A percentile compares a stretch with the other conserved stretches of the same genome.
These are phyloP conservation scores for Dothiorella sarmentorum DNA, from an alignment of 2,329 filamentous ascomycete species.

Conservation along the genomic window DNA sequence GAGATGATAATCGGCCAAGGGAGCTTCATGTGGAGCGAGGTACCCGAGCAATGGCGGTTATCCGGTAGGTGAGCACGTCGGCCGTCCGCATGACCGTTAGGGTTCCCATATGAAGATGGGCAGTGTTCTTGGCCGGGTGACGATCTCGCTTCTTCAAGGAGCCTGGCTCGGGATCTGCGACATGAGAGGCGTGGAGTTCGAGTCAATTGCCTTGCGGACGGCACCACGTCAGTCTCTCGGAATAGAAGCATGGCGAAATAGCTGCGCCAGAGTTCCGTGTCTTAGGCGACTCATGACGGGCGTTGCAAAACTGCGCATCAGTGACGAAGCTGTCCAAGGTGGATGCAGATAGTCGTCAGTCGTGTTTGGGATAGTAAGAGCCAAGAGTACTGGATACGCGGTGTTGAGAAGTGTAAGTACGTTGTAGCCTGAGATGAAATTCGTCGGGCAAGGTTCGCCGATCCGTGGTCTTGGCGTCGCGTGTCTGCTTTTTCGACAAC, in stretches of 20 bases:
- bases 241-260: background rate
- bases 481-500: background rate
- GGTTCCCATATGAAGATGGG: constrained; percentile 4
- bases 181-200: background rate
- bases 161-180: constrained; percentile 8
- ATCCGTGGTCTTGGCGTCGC: background rate
- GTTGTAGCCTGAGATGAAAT: background rate
- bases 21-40: background rate
- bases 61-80: background rate
- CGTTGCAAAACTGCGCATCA: background rate
- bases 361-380: background rate
- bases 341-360: background rate
- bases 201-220: background rate
- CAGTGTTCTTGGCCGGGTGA: constrained; percentile 1
- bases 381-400: background rate
- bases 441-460: background rate
- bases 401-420: background rate
- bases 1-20: constrained; percentile 3
- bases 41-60: background rate
- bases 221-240: background rate
- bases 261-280: background rate
- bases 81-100: constrained; percentile 1
- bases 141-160: constrained; percentile 10
- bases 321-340: background rate
- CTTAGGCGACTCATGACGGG: background rate